These are phyloP conservation scores for Lophiostoma macrostomum DNA, from an alignment of 495 filamentous ascomycete genomes.

Conservation along the genomic window DNA sequence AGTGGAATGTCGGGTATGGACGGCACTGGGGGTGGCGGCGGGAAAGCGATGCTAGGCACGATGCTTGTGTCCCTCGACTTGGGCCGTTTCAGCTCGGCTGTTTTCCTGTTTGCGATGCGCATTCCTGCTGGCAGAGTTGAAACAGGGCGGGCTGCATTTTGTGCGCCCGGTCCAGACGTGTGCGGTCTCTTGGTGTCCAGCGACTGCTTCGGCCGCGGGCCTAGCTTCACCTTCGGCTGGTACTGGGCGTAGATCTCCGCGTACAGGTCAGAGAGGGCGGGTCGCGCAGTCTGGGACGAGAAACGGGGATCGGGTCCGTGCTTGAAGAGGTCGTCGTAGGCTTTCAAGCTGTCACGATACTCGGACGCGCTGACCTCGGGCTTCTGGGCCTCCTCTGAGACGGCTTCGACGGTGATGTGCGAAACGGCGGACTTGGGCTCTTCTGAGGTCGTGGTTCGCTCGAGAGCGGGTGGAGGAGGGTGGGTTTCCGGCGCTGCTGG, in stretches of 20 bases:
- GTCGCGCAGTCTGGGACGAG: constrained; percentile 34
- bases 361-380: neutral
- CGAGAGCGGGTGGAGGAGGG: neutral
- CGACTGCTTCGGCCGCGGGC: constrained; percentile 28
- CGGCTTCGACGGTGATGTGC: constrained; percentile 6
- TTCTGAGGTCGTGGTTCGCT: neutral
- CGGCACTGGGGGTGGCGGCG: constrained; percentile 42
- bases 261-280: constrained; percentile 27
- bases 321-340: constrained; percentile 28
- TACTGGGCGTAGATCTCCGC: constrained; percentile 28
- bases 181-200: constrained; percentile 30
- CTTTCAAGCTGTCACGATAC: constrained; percentile 21
- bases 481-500: neutral
- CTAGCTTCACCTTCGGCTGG: constrained; percentile 36
- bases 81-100: constrained; percentile 29
- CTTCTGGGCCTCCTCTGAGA: neutral
- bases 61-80: constrained; percentile 34
- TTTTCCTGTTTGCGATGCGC: constrained; percentile 30
- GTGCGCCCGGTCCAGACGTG: constrained; percentile 22
- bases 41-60: constrained; percentile 30
- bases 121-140: constrained; percentile 37
- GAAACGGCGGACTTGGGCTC: constrained; percentile 6
- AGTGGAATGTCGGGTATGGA: constrained; percentile 34
- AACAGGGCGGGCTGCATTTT: constrained; percentile 19
- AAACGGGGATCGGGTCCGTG: constrained; percentile 26